phyloP scores from a whole-genome alignment of 441 rosid genomes.

The Arabidopsis hybrid region DNA sequence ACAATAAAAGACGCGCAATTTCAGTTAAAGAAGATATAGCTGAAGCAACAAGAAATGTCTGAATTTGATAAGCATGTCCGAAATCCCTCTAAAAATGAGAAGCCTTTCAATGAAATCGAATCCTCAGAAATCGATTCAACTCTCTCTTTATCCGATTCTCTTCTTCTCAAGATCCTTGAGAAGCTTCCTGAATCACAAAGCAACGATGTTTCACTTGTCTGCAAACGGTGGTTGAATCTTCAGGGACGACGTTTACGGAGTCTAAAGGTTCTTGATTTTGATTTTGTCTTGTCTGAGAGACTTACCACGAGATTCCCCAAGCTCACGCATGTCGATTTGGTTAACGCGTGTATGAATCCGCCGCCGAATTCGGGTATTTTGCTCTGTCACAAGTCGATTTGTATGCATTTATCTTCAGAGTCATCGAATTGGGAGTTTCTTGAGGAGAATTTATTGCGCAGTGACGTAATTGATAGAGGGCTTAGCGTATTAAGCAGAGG shows the following conservation, averaged over 20 bases:
- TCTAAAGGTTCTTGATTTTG: constrained; percentile 38
- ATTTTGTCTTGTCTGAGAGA: constrained; percentile 38
- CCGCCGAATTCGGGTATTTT: constrained; percentile 47
- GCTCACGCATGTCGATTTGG: constrained; percentile 34
- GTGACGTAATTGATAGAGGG: constrained; percentile 62
- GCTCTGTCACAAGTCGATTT: constrained; percentile 51
- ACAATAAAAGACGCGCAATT: constrained; percentile 7
- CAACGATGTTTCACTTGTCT: constrained; percentile 34
- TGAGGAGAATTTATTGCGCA: constrained; percentile 50
- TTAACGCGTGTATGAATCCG: constrained; percentile 25
- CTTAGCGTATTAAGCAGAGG: constrained; percentile 56
- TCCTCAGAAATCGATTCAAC: constrained; percentile 34
- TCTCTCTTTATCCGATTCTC: constrained; percentile 41
- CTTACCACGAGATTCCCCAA: constrained; percentile 40
- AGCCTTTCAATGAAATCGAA: neutral
- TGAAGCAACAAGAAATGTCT: constrained; percentile 21
- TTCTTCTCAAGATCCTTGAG: constrained; percentile 41
- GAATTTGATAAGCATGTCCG: neutral
- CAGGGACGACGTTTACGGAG: constrained; percentile 30
- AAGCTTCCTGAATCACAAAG: constrained; percentile 38
- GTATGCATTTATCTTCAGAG: constrained; percentile 47
- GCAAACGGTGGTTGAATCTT: constrained; percentile 45
- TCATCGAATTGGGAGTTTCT: constrained; percentile 46
- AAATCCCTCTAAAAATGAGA: neutral
- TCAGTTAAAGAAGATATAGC: constrained; percentile 6